Conservation (phyloP, 495 filamentous ascomycete species). For the Platismatia glauca region DNA sequence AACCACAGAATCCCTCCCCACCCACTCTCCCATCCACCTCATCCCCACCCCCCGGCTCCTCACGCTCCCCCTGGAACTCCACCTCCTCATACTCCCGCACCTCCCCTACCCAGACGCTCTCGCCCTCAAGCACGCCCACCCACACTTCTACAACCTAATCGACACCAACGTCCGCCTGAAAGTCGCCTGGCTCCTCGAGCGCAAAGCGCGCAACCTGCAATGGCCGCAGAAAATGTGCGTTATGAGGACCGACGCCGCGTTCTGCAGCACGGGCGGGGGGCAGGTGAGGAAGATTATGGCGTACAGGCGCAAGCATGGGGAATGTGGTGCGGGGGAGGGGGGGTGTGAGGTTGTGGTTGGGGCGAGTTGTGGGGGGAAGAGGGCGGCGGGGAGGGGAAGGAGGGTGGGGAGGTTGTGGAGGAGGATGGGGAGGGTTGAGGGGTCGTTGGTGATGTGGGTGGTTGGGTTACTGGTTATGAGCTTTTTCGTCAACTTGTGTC, state of each 20-base stretch:
- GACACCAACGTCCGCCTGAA: conserved; percentile 46
- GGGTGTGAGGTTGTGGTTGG: conserved; percentile 24
- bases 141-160: conserved; percentile 44
- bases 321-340: conserved; percentile 12
- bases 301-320: conserved; percentile 18
- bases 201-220: conserved; percentile 24
- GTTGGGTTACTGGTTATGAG: conserved; percentile 18
- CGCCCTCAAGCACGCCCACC: conserved; percentile 46
- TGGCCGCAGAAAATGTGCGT: conserved; percentile 17
- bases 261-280: conserved; percentile 16
- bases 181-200: conserved; percentile 48
- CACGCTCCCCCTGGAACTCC: conserved; percentile 47
- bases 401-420: not conserved
- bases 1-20: not conserved
- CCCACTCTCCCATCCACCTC: not conserved
- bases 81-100: conserved; percentile 40
- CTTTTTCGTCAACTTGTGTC: conserved; percentile 2
- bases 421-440: conserved; percentile 27
- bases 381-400: not conserved
- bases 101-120: conserved; percentile 52
- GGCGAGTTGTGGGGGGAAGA: conserved; percentile 15
- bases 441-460: conserved; percentile 58
- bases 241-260: conserved; percentile 20
- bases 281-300: conserved; percentile 22
- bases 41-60: conserved; percentile 15